phyloP scores from a whole-genome alignment of 1,284 basidiomycete genomes.

The Cutaneotrichosporon dermatis region DNA sequence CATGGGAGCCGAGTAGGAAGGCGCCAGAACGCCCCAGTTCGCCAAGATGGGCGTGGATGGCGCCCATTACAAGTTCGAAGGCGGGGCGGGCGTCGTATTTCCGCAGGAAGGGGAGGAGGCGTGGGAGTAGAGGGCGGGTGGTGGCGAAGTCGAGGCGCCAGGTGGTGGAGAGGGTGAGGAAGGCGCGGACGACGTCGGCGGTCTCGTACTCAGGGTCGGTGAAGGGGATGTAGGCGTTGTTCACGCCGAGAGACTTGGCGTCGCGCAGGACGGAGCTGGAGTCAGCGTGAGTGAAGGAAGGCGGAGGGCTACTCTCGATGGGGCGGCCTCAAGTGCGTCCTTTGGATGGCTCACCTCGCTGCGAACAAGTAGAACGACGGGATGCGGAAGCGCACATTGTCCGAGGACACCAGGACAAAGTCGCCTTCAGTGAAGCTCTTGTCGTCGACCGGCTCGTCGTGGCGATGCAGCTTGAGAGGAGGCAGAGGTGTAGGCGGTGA shows the following conservation, averaged over 20 bases:
- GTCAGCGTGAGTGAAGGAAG: neutral
- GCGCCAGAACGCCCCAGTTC: no score
- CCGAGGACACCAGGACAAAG: conserved; percentile 8
- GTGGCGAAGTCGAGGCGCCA: neutral
- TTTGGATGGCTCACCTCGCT: neutral
- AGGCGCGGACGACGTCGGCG: neutral
- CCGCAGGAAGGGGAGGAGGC: no score
- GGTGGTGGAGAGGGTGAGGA: neutral
- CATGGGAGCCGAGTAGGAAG: no score
- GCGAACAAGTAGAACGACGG: conserved; percentile 9
- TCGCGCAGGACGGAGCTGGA: neutral
- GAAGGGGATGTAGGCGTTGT: neutral
- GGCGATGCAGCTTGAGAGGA: neutral
- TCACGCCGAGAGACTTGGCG: neutral
- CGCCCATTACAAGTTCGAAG: no score
- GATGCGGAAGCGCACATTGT: conserved; percentile 11
- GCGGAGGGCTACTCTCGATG: neutral
- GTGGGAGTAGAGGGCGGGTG: no score
- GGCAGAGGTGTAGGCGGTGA: neutral
- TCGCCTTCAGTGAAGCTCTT: conserved; percentile 10
- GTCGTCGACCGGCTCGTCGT: conserved; percentile 5
- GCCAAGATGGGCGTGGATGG: no score
- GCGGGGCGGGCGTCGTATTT: no score
- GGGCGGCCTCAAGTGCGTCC: no score
- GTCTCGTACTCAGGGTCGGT: neutral